Conservation (phyloP, 164 flowering plant species). For the Houttuynia cordata region DNA sequence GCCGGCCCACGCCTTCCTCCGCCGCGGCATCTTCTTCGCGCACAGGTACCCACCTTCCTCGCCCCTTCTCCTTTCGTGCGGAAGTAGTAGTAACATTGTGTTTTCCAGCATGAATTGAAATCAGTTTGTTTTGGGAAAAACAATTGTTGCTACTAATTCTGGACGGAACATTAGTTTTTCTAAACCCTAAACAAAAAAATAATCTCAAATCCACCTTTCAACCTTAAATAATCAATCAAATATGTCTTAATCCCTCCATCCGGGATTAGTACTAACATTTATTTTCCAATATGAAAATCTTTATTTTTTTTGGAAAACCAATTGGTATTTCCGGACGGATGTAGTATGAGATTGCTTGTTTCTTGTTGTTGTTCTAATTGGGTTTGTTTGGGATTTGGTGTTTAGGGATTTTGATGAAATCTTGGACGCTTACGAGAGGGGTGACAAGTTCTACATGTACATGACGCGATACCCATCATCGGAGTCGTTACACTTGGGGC, state of each 20-base stretch:
- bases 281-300: too few species aligned
- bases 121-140: too few species aligned
- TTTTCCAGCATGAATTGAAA: too few species aligned
- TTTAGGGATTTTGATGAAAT: conserved; percentile 72
- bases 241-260: not conserved
- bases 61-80: not conserved
- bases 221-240: too few species aligned
- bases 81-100: not conserved
- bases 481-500: conserved; percentile 88
- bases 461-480: conserved; percentile 92
- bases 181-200: too few species aligned
- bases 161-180: too few species aligned
- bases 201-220: too few species aligned
- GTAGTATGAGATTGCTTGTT: not conserved
- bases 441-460: conserved; percentile 77
- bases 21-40: conserved; percentile 92
- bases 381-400: not conserved
- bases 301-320: too few species aligned
- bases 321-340: too few species aligned
- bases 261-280: not conserved
- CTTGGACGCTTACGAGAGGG: conserved; percentile 69
- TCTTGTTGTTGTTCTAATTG: not conserved
- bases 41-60: conserved; percentile 68
- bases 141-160: too few species aligned
- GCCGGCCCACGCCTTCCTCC: conserved; percentile 83